These are phyloP conservation scores for Physcomitrium patens DNA, from an alignment of 225 moss, liverwort and hornwort genomes.

Conservation along the genomic window DNA sequence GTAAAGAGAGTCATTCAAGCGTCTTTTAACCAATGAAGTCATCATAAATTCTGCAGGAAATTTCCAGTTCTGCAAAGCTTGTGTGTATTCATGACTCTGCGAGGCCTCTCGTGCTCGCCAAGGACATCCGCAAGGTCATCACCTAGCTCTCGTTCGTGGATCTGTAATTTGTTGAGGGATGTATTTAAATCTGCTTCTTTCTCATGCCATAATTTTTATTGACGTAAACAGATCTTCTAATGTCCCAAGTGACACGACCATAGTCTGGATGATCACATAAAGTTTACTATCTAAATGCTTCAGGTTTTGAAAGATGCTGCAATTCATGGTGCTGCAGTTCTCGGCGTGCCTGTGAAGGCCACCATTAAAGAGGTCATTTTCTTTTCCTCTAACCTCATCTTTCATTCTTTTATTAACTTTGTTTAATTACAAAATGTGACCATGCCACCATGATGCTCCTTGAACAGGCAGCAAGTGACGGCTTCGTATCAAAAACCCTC, in stretches of 20 bases:
- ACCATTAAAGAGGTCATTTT: constrained; percentile 84
- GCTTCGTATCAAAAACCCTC: constrained; percentile 77
- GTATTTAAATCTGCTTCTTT: constrained; percentile 1
- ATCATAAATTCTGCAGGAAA: constrained; percentile 48
- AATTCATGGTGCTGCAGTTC: constrained; percentile 83
- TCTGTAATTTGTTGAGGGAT: not conserved
- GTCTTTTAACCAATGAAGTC: constrained; percentile 7
- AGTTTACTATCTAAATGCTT: not conserved
- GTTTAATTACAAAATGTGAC: not conserved
- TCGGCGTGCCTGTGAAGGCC: constrained; percentile 92
- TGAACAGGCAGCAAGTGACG: constrained; percentile 66
- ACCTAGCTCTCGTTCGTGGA: not conserved
- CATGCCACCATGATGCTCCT: not conserved
- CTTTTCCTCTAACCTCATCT: not conserved
- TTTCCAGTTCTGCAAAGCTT: constrained; percentile 71
- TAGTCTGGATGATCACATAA: not conserved
- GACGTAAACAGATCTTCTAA: not conserved
- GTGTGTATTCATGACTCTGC: constrained; percentile 95
- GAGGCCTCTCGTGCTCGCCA: constrained; percentile 74
- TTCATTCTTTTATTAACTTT: not conserved
- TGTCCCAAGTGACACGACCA: not conserved
- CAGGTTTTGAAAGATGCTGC: constrained; percentile 87
- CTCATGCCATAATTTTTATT: not conserved
- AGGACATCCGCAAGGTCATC: constrained; percentile 76
- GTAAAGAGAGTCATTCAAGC: not conserved